Evolutionary conservation across 78 protist genomes (phyloP).

Genomic region (Bodo saltans): DNA sequence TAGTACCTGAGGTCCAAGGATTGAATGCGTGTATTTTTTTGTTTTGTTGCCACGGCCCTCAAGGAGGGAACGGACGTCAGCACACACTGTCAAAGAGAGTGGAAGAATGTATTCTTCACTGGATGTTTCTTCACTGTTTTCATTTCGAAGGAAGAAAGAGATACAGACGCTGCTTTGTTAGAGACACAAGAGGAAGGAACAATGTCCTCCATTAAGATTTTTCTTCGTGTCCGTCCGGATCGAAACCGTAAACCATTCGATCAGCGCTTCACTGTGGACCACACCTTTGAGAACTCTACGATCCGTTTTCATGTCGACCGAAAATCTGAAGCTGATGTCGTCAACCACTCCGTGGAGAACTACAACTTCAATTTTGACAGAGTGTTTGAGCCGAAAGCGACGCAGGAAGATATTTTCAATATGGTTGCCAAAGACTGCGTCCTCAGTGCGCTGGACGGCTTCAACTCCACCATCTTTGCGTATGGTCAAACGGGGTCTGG

Average conservation of each 20-base stretch:
- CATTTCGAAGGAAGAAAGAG: too few species aligned
- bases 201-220: background rate
- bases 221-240: background rate
- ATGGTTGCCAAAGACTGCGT: constrained; percentile 1
- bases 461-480: constrained; percentile 43
- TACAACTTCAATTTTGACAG: constrained; percentile 34
- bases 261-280: background rate
- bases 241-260: background rate
- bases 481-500: constrained; percentile 72
- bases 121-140: too few species aligned
- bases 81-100: too few species aligned
- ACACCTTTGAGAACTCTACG: background rate
- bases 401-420: constrained; percentile 49
- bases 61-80: too few species aligned
- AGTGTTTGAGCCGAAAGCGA: constrained; percentile 19
- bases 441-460: constrained; percentile 38
- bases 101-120: too few species aligned
- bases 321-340: background rate
- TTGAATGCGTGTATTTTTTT: too few species aligned
- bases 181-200: too few species aligned
- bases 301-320: background rate
- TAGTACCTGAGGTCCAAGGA: too few species aligned
- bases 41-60: too few species aligned
- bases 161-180: too few species aligned
- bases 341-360: constrained; percentile 28